Base-by-base conservation (phyloP, 805 yeast species). In the Henningerozyma blattae region DNA sequence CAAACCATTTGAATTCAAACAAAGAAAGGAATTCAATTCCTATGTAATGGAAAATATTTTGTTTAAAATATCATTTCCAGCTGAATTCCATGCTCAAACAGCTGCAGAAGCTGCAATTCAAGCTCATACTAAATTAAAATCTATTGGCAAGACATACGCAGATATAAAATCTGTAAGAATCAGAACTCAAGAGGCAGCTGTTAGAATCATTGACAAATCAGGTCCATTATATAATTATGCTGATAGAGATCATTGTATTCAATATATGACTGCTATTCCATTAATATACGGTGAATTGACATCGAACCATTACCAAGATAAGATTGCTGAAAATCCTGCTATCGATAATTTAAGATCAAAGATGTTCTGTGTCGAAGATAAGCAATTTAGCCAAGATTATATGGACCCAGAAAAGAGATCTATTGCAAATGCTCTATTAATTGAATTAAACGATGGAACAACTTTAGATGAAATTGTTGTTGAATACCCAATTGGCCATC, bases 81-180 rank as follows among this genome's bases (percentile, higher is more conserved):
- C 79, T 25, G 79, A 72, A 49, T 73, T 72, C 53, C 79, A 72
- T 48, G 76, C 77, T 8, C 79, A 72, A 53, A 72, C 78, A 22
- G 78, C 78, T 8, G 77, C 64, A 24, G 79, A 72, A 47, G 74
- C 74, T 16, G 70, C 78, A 22, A 46, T 72, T 52, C 63, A 59
- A 12, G 57, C 67, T 12, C 59, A 67, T 45, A 40, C 46, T 25
- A 43, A 50, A 33, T 53, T 72, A 40, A 43, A 50, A 28, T 46
- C 44, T 4, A 35, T 52, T 28, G 72, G 72, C n/a, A 62, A 62
- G 50, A 46, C 69, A 6, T 52, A 56, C 37, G 62, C 62, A 32
- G 77, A 73, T 45, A 70, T 72, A 43, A 62, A 62, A 45, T 55
- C 60, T 15, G 51, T 72, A 35, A 59, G 62, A 34, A 70, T 72